Conservation (phyloP, 225 moss, liverwort and hornwort species). For the Takakia lepidozioides region DNA sequence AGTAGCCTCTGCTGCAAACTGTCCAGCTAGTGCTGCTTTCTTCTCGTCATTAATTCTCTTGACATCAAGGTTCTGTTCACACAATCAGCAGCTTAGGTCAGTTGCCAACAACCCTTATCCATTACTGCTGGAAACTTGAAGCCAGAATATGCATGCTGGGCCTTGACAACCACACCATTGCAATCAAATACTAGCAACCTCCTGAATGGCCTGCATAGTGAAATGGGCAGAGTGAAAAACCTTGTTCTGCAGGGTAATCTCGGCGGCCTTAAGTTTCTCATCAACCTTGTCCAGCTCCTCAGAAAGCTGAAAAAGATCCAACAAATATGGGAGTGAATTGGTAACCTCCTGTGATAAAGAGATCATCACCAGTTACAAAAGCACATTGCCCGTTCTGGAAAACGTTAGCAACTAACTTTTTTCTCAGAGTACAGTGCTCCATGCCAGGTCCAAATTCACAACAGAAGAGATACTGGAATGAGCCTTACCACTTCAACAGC, state of each 20-base stretch:
- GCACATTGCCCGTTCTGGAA: conserved; percentile 12
- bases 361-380: no score
- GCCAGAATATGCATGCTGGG: no score
- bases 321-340: no score
- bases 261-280: conserved; percentile 30
- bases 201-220: no score
- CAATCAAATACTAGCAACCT: neutral
- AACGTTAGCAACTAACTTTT: neutral
- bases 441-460: neutral
- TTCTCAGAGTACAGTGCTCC: neutral
- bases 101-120: neutral
- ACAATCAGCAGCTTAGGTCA: conserved; percentile 6
- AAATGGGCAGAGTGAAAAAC: conserved; percentile 10
- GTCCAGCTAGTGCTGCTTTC: conserved; percentile 37
- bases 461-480: neutral
- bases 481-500: conserved; percentile 49
- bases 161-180: neutral
- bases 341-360: no score
- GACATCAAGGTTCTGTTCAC: conserved; percentile 50
- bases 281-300: conserved; percentile 57
- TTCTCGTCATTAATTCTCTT: conserved; percentile 48
- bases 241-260: conserved; percentile 49
- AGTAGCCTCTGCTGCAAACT: conserved; percentile 57
- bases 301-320: conserved; percentile 39
- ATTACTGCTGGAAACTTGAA: neutral